Evolutionary conservation across 2,329 filamentous ascomycete genomes (phyloP), one percentile per base, ranked within the genome.

Genomic region (Xylaria sp.): DNA sequence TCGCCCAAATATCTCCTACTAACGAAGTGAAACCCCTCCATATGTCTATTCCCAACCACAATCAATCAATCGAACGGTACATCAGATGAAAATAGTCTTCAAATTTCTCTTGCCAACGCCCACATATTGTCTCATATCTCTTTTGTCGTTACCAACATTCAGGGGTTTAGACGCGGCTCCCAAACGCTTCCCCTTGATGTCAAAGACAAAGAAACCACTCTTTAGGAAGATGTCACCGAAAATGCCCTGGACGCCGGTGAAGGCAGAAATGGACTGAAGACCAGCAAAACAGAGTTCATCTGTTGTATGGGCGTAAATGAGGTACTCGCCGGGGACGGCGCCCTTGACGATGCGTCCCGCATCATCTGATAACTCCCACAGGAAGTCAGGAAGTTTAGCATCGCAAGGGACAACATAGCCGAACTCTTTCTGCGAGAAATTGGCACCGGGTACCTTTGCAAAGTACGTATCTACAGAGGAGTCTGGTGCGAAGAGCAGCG

Each of bases 141-240:
- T 63, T 61, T 73, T 70, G 36, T 51, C 36, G 38, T 75, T 73
- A 31, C 61, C 71, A 4, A 68, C 77, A 58, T 83, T 80, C 11
- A 85, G 71, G 58, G 68, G 68, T 70, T 82, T 82, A 1, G 77
- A 54, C 42, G 83, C 84, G 66, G 83, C 81, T 20, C 84, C 84
- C 33, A 88, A 76, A 56, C 80, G 79, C 66, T 81, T 80, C 5
- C 81, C 81, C 23, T 77, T 80, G 6, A 83, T 79, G 76, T 93
- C 90, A 78, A 93, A 93, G 57, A 93, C 88, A 36, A 91, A 89
- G 77, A 92, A 94, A 71, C 92, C 84, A 64, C 87, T 87, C 87
- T 96, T 96, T 73, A 96, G 85, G 82, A 94, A 93, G 65, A 92
- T 84, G 69, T 94, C 92, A 10, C 93, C 93, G 65, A 94, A 87